phyloP scores from a whole-genome alignment of 2,329 filamentous ascomycete species.

The Phialophora macrospora region DNA sequence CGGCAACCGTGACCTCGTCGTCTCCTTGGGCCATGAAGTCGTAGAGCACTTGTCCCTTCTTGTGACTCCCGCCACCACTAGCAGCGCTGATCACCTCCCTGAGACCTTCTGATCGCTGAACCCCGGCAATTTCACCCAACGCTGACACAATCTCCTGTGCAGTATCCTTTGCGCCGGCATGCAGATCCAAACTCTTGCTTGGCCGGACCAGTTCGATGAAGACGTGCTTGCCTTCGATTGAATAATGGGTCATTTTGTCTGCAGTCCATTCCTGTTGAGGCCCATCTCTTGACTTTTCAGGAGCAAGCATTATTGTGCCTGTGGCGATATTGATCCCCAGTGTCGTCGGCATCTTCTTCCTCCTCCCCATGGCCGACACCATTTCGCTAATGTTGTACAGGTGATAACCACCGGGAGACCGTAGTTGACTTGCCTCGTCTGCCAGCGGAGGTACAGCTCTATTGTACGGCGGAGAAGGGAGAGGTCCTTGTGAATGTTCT shows the following conservation, averaged over 20 bases:
- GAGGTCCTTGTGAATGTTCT: conserved; percentile 51
- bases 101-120: conserved; percentile 77
- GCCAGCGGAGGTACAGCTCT: conserved; percentile 52
- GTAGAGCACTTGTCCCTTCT: conserved; percentile 85
- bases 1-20: conserved; percentile 90
- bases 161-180: conserved; percentile 95
- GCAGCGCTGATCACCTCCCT: conserved; percentile 85
- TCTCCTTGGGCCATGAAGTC: conserved; percentile 97
- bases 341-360: conserved; percentile 98
- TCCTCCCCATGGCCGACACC: conserved; percentile 94
- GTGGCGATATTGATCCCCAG: conserved; percentile 90
- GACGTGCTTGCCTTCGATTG: conserved; percentile 95
- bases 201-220: conserved; percentile 91
- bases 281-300: conserved; percentile 80
- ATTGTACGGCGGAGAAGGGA: conserved; percentile 62
- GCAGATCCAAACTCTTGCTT: conserved; percentile 94
- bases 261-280: conserved; percentile 91
- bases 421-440: conserved; percentile 50
- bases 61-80: conserved; percentile 66
- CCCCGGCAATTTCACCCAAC: conserved; percentile 86
- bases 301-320: conserved; percentile 86
- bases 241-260: conserved; percentile 95
- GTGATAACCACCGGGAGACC: conserved; percentile 80
- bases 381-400: conserved; percentile 98
- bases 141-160: conserved; percentile 89